Base-by-base conservation (phyloP, 768 basidiomycete species). In the Psilocybe subaeruginosa region DNA sequence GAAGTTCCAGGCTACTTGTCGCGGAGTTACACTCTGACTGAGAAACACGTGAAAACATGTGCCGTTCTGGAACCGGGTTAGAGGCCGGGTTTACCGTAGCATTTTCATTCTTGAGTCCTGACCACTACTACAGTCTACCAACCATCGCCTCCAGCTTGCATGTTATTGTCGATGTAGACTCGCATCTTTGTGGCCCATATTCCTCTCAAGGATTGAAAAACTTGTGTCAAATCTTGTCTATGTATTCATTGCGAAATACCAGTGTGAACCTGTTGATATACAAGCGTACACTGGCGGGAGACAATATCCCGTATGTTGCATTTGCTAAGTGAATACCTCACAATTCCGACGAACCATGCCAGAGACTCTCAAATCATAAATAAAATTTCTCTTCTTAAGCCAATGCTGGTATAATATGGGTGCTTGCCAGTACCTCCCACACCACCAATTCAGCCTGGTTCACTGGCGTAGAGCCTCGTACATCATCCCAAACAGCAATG, bases 371-470 rank as follows among this genome's bases (percentile, higher is more conserved):
- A 79, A 66, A 64, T 80, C 48, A 19, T 61, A 16, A 54, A 61
- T 39, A 77, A 81, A 62, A 78, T 85, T 52, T 30, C 54, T 16
- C 73, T 74, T 45, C 75, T 46, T 85, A 81, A 65, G 61, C 72
- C 5, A 45, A 54, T 29, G 61, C 73, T 17, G 77, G 78, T 16
- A 72, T 81, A 58, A 69, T 71, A 50, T 85, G 77, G 73, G 67
- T 56, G 2, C 78, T 83, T 46, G 78, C 73, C 11, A 67, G 70
- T 47, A 82, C 78, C n/a, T 73, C 71, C 53, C 78, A 77, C 52
- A 84, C 79, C 3, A 64, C 73, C 62, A 84, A 81, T 65, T 50
- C 75, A 23, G 68, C 75, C 59, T 86, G 82, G 84, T 85, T 82
- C 74, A 76, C 74, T 66, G 72, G 73, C 17, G 80, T 71, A 56